Conservation (phyloP, 345 rosid species). For the Excoecaria agallocha region DNA sequence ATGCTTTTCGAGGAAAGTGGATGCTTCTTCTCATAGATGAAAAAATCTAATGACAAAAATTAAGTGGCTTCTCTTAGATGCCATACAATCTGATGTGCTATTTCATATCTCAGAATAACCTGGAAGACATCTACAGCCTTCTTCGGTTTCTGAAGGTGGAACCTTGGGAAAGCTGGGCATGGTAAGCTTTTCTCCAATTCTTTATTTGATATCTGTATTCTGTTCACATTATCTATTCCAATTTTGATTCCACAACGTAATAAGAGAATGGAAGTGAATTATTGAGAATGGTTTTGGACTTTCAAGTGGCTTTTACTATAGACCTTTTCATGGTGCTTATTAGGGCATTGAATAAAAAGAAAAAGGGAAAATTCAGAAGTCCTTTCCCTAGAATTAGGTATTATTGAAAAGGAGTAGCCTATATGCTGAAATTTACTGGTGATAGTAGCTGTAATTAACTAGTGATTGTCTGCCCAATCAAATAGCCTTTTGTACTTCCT, state of each 20-base stretch:
- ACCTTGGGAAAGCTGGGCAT: slow-evolving; percentile 98
- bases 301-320: not conserved
- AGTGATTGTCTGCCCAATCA: not conserved
- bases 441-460: too few species aligned
- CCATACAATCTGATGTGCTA: slow-evolving; percentile 20
- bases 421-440: not conserved
- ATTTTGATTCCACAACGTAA: slow-evolving; percentile 16
- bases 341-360: not conserved
- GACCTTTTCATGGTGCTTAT: not conserved
- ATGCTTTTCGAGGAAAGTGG: too few species aligned
- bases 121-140: slow-evolving; percentile 92
- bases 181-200: slow-evolving; percentile 39
- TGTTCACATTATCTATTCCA: not conserved
- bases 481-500: not conserved
- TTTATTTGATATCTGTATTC: not conserved
- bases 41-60: not conserved
- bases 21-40: not conserved
- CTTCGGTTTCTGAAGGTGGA: slow-evolving; percentile 93
- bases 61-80: not conserved
- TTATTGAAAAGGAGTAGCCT: not conserved
- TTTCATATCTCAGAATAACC: slow-evolving; percentile 59
- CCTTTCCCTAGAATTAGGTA: not conserved
- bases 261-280: not conserved
- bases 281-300: not conserved
- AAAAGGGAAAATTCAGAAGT: not conserved